Percentiles rank a stretch among this genome's conserved stretches.
phyloP scores from a whole-genome alignment of 2,329 filamentous ascomycete genomes.

The Ceratocystis alfenasii region DNA sequence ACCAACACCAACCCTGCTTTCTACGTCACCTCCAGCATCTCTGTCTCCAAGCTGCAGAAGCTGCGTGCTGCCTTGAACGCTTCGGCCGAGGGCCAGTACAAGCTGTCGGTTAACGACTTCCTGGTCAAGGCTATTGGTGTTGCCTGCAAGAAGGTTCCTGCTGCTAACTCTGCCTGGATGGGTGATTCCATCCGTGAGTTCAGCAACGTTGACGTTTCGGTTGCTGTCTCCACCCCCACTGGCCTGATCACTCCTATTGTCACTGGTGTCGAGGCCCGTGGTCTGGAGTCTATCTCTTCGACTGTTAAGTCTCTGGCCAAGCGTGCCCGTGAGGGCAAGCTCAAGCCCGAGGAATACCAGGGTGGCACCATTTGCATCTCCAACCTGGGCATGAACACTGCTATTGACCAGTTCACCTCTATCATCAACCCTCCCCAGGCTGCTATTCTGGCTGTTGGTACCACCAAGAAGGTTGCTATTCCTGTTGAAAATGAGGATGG shows the following conservation, averaged over 20 bases:
- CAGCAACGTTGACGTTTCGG: conserved; percentile 86
- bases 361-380: conserved; percentile 98
- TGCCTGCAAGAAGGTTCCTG: conserved; percentile 84
- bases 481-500: conserved; percentile 78
- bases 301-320: conserved; percentile 95
- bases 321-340: conserved; percentile 90
- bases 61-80: conserved; percentile 88
- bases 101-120: conserved; percentile 99
- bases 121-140: conserved; percentile 89
- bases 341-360: conserved; percentile 99
- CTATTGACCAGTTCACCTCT: conserved; percentile 92
- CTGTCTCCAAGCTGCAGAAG: conserved; percentile 90
- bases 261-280: conserved; percentile 72
- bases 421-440: conserved; percentile 99
- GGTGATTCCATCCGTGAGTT: conserved; percentile 84
- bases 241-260: conserved; percentile 98
- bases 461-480: conserved; percentile 87
- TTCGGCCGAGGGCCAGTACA: conserved; percentile 83
- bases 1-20: conserved; percentile 94
- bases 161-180: conserved; percentile 92
- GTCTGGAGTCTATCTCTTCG: conserved; percentile 75
- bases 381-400: conserved; percentile 99
- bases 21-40: conserved; percentile 85
- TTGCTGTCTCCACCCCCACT: conserved; percentile 83
- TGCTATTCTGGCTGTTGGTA: conserved; percentile 86